Percentiles rank a stretch among this genome's conserved stretches.
Conservation (phyloP, 1,139 yeast species). For the Yamadazyma jaroonii region DNA sequence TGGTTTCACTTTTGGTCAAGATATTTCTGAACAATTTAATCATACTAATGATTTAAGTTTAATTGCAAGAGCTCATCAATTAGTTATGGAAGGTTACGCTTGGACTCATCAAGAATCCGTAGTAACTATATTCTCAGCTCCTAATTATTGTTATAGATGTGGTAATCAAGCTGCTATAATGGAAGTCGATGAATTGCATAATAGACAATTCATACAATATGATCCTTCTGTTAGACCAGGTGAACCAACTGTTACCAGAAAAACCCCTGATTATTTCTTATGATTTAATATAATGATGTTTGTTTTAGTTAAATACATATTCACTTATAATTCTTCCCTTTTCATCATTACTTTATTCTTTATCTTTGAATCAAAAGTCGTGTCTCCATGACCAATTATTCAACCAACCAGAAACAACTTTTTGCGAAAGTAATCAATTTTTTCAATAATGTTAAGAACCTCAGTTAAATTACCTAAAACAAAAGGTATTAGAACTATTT, state of each 20-base stretch:
- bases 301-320: constrained; percentile 1
- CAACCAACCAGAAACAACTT: constrained; percentile 22
- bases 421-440: constrained; percentile 14
- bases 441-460: constrained; percentile 28
- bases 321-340: background rate
- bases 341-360: background rate
- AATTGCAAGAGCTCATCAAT: constrained; percentile 95
- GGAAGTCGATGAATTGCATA: constrained; percentile 94
- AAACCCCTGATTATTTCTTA: constrained; percentile 92
- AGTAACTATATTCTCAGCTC: constrained; percentile 98
- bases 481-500: constrained; percentile 31
- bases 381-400: background rate
- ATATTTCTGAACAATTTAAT: constrained; percentile 64
- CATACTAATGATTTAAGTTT: constrained; percentile 83
- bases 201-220: constrained; percentile 86
- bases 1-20: constrained; percentile 69
- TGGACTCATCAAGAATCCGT: constrained; percentile 86
- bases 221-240: constrained; percentile 96
- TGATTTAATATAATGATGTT: constrained; percentile 18
- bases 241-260: constrained; percentile 91
- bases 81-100: constrained; percentile 92
- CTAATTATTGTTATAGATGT: constrained; percentile 95
- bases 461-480: constrained; percentile 18
- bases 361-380: constrained; percentile 1
- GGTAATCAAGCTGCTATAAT: constrained; percentile 99